These are phyloP conservation scores for Piromyces finnis DNA, from an alignment of 192 early-diverging fungal genomes.

Conservation along the genomic window DNA sequence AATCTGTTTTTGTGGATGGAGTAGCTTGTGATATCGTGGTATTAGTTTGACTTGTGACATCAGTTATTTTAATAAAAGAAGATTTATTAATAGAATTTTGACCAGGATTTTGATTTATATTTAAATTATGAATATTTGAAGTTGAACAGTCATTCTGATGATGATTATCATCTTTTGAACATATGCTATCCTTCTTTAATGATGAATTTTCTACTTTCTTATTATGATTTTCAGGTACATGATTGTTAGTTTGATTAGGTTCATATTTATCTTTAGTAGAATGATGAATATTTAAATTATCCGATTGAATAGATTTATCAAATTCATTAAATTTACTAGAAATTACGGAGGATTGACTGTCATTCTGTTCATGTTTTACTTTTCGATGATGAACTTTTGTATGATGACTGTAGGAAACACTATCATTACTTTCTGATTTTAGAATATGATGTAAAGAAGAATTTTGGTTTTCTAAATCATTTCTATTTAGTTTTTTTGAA, in stretches of 20 bases:
- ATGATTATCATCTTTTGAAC: no score
- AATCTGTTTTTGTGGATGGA: no score
- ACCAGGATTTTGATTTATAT: not conserved
- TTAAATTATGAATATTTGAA: not conserved
- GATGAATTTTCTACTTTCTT: no score
- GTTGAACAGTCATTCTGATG: no score
- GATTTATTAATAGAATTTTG: not conserved
- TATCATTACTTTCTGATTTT: not conserved
- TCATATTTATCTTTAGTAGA: not conserved
- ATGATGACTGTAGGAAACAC: not conserved
- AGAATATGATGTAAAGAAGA: not conserved
- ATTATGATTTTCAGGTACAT: no score
- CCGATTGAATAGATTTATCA: not conserved
- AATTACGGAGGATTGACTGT: not conserved
- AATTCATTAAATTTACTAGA: not conserved
- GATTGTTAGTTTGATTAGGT: no score
- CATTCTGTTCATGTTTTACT: not conserved
- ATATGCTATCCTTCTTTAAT: no score
- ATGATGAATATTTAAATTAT: not conserved
- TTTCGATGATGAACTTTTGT: not conserved
- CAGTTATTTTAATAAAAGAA: not conserved
- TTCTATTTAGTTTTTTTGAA: not conserved
- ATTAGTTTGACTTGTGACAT: not conserved
- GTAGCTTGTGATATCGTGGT: not conserved
- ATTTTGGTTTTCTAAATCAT: not conserved